These are phyloP conservation scores for Irpex rosettiformis DNA, from an alignment of 1,284 basidiomycete species.

Conservation along the genomic window DNA sequence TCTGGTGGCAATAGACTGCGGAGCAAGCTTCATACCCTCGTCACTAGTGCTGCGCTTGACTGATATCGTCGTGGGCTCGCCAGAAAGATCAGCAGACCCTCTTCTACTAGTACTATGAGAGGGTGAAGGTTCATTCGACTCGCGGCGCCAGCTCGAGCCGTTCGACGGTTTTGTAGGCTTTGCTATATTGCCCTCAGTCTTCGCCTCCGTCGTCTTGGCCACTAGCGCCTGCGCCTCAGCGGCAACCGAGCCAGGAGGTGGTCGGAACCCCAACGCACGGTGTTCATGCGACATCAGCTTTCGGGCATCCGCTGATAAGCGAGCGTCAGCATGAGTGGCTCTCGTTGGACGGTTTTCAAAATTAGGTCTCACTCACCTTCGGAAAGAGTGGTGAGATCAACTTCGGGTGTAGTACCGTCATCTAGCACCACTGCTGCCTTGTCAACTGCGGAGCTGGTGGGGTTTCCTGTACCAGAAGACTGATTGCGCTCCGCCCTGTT, in stretches of 20 bases:
- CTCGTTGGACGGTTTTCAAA: not conserved
- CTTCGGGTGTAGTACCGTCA: constrained; percentile 15
- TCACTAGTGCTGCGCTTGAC: constrained; percentile 2
- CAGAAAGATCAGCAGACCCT: not conserved
- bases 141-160: not conserved
- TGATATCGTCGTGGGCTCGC: not conserved
- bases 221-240: constrained; percentile 13
- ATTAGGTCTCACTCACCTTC: constrained; percentile 18
- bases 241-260: constrained; percentile 14
- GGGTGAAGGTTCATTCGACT: not conserved
- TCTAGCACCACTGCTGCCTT: constrained; percentile 6
- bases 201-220: constrained; percentile 10
- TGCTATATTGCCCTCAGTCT: not conserved
- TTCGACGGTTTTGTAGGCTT: not conserved
- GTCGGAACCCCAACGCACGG: constrained; percentile 29
- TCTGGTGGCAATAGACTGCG: not conserved
- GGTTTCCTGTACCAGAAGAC: constrained; percentile 1
- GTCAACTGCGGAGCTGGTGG: constrained; percentile 14
- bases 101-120: not conserved
- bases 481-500: constrained; percentile 21
- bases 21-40: not conserved
- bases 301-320: constrained; percentile 24
- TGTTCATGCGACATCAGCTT: constrained; percentile 32
- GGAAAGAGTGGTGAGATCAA: constrained; percentile 25
- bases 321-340: not conserved